Base-by-base conservation (phyloP, 2,329 filamentous ascomycete species). In the Curvularia verruculosa region DNA sequence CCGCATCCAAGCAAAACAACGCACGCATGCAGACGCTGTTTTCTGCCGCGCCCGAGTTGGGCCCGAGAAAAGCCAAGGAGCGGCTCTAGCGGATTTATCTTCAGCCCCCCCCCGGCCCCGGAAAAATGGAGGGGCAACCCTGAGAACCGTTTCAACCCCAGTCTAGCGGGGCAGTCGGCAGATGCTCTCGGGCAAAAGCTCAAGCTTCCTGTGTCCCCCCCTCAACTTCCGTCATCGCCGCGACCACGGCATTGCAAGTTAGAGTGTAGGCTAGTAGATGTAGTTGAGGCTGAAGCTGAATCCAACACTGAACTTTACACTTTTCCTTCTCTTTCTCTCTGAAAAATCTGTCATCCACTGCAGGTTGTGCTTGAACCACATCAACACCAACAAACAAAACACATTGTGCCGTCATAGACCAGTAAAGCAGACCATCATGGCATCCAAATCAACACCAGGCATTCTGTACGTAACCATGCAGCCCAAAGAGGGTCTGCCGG, bases 381-480 rank as follows among this genome's bases (percentile, higher is more conserved):
- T 34, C 19, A 31, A 24, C 10, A 8, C 21, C 39, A 31, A 5
- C 28, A 29, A 31, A 5, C 28, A 29, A 29, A 12, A 29, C 28
- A 51, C 36, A 44, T 28, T n/a, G 47, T 12, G 3, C 28, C 28
- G 12, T 29, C 28, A 3, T 29, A 29, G 28, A 12, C 24, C 18
- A 29, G 18, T 44, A 19, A 34, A 37, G 13, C 31, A 2, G 8
- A 29, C 9, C 59, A 68, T 5, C 47, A 83, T 82, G 79, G 73
- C 79, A 51, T 69, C 74, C 50, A 67, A 67, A 63, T 61, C 80
- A 76, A 52, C 84, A 84, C 66, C 69, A 9, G 91, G 91, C 58
- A 86, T 92, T 69, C 87, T 96, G 71, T 92, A 89, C 75, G 92
- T 96, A 66, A 92, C 90, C 15, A 96, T 96, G 89, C 87, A 93